Evolutionary conservation across 2,329 filamentous ascomycete genomes (phyloP), one percentile per base, ranked within the genome.

Genomic region (Corniculantispora saksenae): DNA sequence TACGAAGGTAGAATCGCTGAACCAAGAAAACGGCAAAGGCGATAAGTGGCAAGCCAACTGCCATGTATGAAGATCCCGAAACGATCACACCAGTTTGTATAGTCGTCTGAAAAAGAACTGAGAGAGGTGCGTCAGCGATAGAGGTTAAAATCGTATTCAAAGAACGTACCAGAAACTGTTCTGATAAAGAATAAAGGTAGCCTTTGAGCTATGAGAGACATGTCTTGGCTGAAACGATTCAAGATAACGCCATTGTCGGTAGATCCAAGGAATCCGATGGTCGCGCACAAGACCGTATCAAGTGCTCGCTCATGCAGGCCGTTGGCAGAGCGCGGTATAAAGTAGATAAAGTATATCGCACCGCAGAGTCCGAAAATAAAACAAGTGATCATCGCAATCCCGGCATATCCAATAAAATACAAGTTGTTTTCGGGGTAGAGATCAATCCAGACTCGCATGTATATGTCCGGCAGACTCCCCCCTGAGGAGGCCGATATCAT

Each of bases 1-100:
- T 78, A 12, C 71, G 69, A 0, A 78, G 68, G 61, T 78, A 77
- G 29, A 73, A 72, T 19, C 68, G 69, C 48, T 76, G 74, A 7
- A 76, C 61, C 3, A 70, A 19, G 53, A 72, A 77, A 7, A 77
- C 63, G 0, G 67, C 40, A 45, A 17, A 63, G 19, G n/a, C 68
- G 15, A 27, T 70, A 47, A 73, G 63, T 1, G 74, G 74, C 4
- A 73, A 61, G 1, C 69, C 71, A 7, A 75, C 56, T 4, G 73
- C 72, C 50, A 77, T 62, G 63, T 74, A 75, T 56, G 72, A 69
- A 3, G 70, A 71, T 32, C 73, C 67, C 0, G 69, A 65, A 25
- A 67, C 61, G 15, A 70, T 68, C 21, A 72, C 50, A 59, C 60
- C 21, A 58, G 29, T n/a, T 13, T 55, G 32, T 21, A 55, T 55